phyloP scores from a whole-genome alignment of 2,329 filamentous ascomycete species.

The Lizonia empirigonia region DNA sequence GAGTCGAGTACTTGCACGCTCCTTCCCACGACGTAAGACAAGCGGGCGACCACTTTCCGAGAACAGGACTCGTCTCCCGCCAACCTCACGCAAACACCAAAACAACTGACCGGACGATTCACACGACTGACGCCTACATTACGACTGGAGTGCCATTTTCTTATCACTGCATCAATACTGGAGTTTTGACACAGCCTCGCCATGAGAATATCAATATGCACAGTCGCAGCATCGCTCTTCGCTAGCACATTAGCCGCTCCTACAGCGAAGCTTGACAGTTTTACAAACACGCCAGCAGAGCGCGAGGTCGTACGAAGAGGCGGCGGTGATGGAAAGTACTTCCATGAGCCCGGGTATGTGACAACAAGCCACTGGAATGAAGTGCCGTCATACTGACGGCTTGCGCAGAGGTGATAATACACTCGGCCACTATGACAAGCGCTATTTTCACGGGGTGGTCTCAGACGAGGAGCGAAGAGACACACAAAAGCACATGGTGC shows the following conservation, averaged over 20 bases:
- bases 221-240: slow-evolving; percentile 28
- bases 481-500: slow-evolving; percentile 71
- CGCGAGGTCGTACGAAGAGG: slow-evolving; percentile 11
- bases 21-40: slow-evolving; percentile 6
- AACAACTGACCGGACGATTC: not conserved
- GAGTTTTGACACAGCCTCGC: slow-evolving; percentile 1
- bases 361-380: not conserved
- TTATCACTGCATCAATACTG: slow-evolving; percentile 9
- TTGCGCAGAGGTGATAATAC: slow-evolving; percentile 52
- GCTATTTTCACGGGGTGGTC: slow-evolving; percentile 70
- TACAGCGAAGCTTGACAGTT: slow-evolving; percentile 4
- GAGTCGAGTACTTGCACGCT: slow-evolving; percentile 4
- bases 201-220: slow-evolving; percentile 39
- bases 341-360: slow-evolving; percentile 48
- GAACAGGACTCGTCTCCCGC: not conserved
- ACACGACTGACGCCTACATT: not conserved
- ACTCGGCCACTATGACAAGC: slow-evolving; percentile 74
- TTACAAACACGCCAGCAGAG: not conserved
- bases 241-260: slow-evolving; percentile 30
- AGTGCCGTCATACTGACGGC: slow-evolving; percentile 11
- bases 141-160: slow-evolving; percentile 1
- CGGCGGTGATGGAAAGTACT: slow-evolving; percentile 43
- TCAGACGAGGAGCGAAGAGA: slow-evolving; percentile 69
- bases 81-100: not conserved
- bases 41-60: slow-evolving; percentile 12